A percentile compares a stretch with the other conserved stretches of the same genome.
Evolutionary conservation across 2,329 filamentous ascomycete species (phyloP).

Genomic region (Pseudogymnoascus sp.): DNA sequence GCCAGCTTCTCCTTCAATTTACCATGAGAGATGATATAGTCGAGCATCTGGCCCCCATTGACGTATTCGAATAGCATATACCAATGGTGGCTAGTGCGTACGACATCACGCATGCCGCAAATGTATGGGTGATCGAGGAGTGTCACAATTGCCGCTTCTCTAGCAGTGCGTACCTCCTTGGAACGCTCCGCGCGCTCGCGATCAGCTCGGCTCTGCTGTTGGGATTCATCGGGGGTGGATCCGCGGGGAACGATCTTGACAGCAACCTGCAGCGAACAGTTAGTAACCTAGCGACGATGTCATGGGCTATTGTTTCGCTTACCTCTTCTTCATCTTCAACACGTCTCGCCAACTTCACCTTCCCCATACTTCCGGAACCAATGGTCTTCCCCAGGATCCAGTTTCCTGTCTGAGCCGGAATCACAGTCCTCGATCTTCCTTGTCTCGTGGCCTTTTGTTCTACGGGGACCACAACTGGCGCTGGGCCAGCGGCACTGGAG

Average conservation of each 20-base stretch:
- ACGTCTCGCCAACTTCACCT: conserved; percentile 92
- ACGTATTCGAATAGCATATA: conserved; percentile 99
- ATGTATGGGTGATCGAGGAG: conserved; percentile 92
- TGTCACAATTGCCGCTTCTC: conserved; percentile 93
- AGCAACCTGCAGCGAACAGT: conserved; percentile 57
- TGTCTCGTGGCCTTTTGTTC: conserved; percentile 44
- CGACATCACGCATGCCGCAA: conserved; percentile 88
- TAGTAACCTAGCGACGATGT: conserved; percentile 12
- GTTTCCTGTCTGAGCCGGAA: conserved; percentile 81
- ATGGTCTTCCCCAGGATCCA: conserved; percentile 97
- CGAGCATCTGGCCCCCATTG: conserved; percentile 97
- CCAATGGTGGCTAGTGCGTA: conserved; percentile 96
- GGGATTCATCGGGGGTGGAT: conserved; percentile 73
- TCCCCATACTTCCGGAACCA: conserved; percentile 96
- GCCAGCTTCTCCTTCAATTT: conserved; percentile 97
- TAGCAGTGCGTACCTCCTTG: conserved; percentile 88
- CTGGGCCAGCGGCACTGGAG: conserved; percentile 40
- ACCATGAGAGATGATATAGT: conserved; percentile 98
- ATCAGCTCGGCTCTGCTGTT: conserved; percentile 57
- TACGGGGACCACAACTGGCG: conserved; percentile 40
- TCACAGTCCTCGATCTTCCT: conserved; percentile 63
- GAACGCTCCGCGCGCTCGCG: conserved; percentile 89
- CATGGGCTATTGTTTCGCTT: conserved; percentile 11
- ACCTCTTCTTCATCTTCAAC: conserved; percentile 87
- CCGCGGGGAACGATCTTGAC: conserved; percentile 95